phyloP scores from a whole-genome alignment of 352 stramenopile species.

The Labyrinthula sp. region DNA sequence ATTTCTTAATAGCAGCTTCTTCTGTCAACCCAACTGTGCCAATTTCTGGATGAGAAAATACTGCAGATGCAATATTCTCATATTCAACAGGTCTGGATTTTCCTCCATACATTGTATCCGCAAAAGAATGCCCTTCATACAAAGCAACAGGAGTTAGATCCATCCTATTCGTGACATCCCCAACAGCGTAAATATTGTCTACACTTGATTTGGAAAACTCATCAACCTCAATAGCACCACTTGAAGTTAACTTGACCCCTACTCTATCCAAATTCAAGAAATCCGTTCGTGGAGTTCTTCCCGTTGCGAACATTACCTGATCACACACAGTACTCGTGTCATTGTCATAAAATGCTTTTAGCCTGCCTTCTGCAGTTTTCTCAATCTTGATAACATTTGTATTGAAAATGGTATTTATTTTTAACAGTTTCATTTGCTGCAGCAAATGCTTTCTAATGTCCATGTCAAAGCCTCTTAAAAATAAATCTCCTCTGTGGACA shows the following conservation, averaged over 20 bases:
- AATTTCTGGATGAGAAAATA: slow-evolving; percentile 75
- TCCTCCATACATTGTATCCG: slow-evolving; percentile 63
- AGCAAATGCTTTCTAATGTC: slow-evolving; percentile 47
- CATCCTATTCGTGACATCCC: slow-evolving; percentile 57
- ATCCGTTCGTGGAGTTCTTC: slow-evolving; percentile 38
- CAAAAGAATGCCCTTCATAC: slow-evolving; percentile 39
- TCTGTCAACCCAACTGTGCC: slow-evolving; percentile 72
- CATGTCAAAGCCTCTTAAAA: slow-evolving; percentile 63
- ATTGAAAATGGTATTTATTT: slow-evolving; percentile 41
- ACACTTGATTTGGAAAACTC: slow-evolving; percentile 66
- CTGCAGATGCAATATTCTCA: slow-evolving; percentile 62
- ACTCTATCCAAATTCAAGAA: slow-evolving; percentile 48
- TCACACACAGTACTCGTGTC: slow-evolving; percentile 47
- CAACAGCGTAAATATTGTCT: slow-evolving; percentile 60
- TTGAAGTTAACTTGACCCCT: slow-evolving; percentile 42
- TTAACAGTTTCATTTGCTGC: slow-evolving; percentile 44
- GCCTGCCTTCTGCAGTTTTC: slow-evolving; percentile 55
- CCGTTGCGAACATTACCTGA: slow-evolving; percentile 60
- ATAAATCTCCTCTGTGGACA: slow-evolving; percentile 58
- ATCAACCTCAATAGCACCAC: slow-evolving; percentile 63
- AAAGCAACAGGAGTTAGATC: slow-evolving; percentile 36
- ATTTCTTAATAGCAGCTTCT: slow-evolving; percentile 57
- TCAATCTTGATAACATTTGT: slow-evolving; percentile 47
- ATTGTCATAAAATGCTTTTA: slow-evolving; percentile 37
- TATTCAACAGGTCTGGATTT: slow-evolving; percentile 49